phyloP scores from a whole-genome alignment of 192 early-diverging fungal species.

The Coemansia sp. region DNA sequence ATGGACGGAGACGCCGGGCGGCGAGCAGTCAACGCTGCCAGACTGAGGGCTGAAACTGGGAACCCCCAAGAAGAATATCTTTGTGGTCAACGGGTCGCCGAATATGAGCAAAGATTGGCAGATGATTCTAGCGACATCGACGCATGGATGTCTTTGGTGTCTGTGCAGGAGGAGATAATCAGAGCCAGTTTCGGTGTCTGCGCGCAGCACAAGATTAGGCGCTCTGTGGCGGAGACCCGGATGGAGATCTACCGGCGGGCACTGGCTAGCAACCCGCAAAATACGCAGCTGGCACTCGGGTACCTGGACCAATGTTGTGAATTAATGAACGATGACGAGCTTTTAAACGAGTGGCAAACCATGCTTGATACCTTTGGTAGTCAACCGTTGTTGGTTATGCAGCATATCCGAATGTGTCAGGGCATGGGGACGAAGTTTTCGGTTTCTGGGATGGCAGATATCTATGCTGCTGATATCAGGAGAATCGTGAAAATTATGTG shows the following conservation, averaged over 20 bases:
- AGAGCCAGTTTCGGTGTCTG: slow-evolving; percentile 8
- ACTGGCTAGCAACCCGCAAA: slow-evolving; percentile 14
- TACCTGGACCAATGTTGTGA: slow-evolving; percentile 25
- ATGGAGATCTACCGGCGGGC: slow-evolving; percentile 26
- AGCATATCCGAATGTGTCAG: slow-evolving; percentile 21
- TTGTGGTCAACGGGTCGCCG: neutral
- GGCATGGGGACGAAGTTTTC: slow-evolving; percentile 14
- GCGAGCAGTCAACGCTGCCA: neutral
- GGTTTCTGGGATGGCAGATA: slow-evolving; percentile 15
- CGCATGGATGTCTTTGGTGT: slow-evolving; percentile 24
- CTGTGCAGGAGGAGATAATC: slow-evolving; percentile 19
- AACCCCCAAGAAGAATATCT: neutral
- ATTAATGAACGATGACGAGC: slow-evolving; percentile 12
- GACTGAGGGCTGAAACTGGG: neutral
- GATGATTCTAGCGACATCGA: slow-evolving; percentile 19
- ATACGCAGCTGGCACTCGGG: slow-evolving; percentile 16
- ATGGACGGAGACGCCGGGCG: slow-evolving; percentile 24
- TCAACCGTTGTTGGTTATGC: slow-evolving; percentile 14
- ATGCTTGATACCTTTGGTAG: neutral
- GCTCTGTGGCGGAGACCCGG: slow-evolving; percentile 22
- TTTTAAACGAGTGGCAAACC: slow-evolving; percentile 23
- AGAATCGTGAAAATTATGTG: slow-evolving; percentile 10
- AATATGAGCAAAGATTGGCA: slow-evolving; percentile 12
- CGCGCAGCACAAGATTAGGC: slow-evolving; percentile 8
- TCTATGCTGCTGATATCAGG: slow-evolving; percentile 17